A percentile compares a stretch with the other conserved stretches of the same genome.
phyloP scores from a whole-genome alignment of 2,329 filamentous ascomycete genomes.

The Huntiella omanensis region DNA sequence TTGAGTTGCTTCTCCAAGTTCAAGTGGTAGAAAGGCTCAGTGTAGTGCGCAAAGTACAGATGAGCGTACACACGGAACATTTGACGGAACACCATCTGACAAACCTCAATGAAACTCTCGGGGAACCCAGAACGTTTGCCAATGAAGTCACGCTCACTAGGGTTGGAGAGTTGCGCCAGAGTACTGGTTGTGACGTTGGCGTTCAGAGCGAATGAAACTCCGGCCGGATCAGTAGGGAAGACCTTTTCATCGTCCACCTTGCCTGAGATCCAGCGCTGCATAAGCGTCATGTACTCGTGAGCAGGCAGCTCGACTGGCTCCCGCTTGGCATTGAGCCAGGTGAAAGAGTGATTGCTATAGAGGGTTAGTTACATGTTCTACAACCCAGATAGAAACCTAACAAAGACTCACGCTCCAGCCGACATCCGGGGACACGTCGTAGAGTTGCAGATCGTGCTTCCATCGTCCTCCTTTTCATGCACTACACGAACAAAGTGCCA shows the following conservation, averaged over 20 bases:
- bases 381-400: background rate
- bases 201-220: conserved; percentile 46
- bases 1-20: conserved; percentile 68
- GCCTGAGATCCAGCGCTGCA: conserved; percentile 92
- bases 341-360: conserved; percentile 72
- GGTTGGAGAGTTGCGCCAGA: conserved; percentile 41
- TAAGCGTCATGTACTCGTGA: conserved; percentile 82
- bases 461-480: conserved; percentile 67
- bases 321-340: conserved; percentile 78
- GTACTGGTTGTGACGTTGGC: conserved; percentile 39
- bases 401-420: conserved; percentile 59
- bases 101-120: conserved; percentile 70
- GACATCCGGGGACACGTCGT: conserved; percentile 81
- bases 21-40: conserved; percentile 66
- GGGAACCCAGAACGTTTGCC: conserved; percentile 90
- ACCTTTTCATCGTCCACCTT: conserved; percentile 82
- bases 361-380: background rate
- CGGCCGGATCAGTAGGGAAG: conserved; percentile 71
- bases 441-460: conserved; percentile 64
- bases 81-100: conserved; percentile 86
- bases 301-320: conserved; percentile 85
- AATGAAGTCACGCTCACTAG: conserved; percentile 54
- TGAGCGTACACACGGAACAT: conserved; percentile 98
- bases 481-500: conserved; percentile 80
- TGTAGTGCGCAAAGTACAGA: conserved; percentile 91